phyloP scores from a whole-genome alignment of 1,284 basidiomycete species.

The Wallemia ichthyophaga region DNA sequence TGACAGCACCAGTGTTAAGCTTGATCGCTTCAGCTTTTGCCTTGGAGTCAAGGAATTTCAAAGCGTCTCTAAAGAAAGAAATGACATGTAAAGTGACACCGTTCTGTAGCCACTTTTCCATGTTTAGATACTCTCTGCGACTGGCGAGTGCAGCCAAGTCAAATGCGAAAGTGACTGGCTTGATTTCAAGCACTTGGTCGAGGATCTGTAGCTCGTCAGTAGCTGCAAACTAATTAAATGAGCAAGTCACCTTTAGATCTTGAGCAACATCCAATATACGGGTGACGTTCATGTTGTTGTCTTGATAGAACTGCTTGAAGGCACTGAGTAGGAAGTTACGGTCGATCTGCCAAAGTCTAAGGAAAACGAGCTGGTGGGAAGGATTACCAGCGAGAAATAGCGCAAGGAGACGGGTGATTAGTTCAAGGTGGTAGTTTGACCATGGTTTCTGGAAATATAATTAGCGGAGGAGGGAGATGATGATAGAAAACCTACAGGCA shows the following conservation, averaged over 20 bases:
- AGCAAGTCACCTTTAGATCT: slow-evolving; percentile 44
- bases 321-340: slow-evolving; percentile 55
- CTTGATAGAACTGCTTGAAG: slow-evolving; percentile 68
- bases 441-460: slow-evolving; percentile 40
- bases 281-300: slow-evolving; percentile 73
- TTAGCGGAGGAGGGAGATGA: background rate
- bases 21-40: slow-evolving; percentile 57
- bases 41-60: slow-evolving; percentile 66
- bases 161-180: slow-evolving; percentile 57
- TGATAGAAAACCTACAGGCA: slow-evolving; percentile 32
- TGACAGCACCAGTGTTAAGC: slow-evolving; percentile 45
- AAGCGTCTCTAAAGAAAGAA: slow-evolving; percentile 60
- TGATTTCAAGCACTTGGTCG: slow-evolving; percentile 56
- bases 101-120: slow-evolving; percentile 86
- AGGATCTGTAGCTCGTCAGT: slow-evolving; percentile 34
- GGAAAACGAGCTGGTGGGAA: slow-evolving; percentile 83
- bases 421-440: slow-evolving; percentile 57
- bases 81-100: slow-evolving; percentile 47
- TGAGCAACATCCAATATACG: slow-evolving; percentile 82
- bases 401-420: slow-evolving; percentile 52
- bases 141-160: slow-evolving; percentile 83
- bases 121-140: slow-evolving; percentile 68
- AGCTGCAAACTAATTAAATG: slow-evolving; percentile 1
- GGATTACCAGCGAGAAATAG: slow-evolving; percentile 82
- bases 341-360: slow-evolving; percentile 75